Evolutionary conservation across 257 asterid genomes (phyloP).

Genomic region (Oldenlandia corymbosa): DNA sequence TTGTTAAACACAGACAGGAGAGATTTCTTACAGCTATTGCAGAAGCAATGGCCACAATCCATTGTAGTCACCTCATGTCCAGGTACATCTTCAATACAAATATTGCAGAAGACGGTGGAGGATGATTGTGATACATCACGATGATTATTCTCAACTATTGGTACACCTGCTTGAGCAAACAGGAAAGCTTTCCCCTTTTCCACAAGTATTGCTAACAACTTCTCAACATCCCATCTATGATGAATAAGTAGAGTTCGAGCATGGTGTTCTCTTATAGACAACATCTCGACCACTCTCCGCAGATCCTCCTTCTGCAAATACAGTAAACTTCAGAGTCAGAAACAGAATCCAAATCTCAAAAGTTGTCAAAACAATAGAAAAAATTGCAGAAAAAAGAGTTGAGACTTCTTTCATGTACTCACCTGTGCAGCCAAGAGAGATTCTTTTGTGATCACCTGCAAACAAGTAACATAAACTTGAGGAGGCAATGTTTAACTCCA

Average conservation of each 20-base stretch:
- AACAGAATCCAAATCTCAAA: not conserved
- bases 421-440: slow-evolving; percentile 98
- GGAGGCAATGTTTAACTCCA: not conserved
- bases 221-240: slow-evolving; percentile 85
- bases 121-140: slow-evolving; percentile 35
- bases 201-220: slow-evolving; percentile 58
- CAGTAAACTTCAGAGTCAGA: slow-evolving; percentile 13
- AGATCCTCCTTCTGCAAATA: slow-evolving; percentile 69
- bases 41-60: slow-evolving; percentile 97
- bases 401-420: slow-evolving; percentile 3
- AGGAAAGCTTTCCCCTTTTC: slow-evolving; percentile 73
- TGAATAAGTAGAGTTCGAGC: slow-evolving; percentile 93
- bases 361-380: not conserved
- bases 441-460: slow-evolving; percentile 83
- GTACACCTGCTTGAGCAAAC: slow-evolving; percentile 84
- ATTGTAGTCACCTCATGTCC: slow-evolving; percentile 52
- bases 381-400: not conserved
- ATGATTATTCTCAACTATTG: slow-evolving; percentile 35
- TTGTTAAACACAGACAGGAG: not conserved
- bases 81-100: slow-evolving; percentile 75
- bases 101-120: slow-evolving; percentile 42
- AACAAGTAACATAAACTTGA: slow-evolving; percentile 3
- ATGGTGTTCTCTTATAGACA: slow-evolving; percentile 82
- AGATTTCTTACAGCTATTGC: slow-evolving; percentile 70
- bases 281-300: slow-evolving; percentile 79